A percentile compares a stretch with the other conserved stretches of the same genome.
Evolutionary conservation across 1,284 basidiomycete species (phyloP).

Genomic region (Puccinia horiana): DNA sequence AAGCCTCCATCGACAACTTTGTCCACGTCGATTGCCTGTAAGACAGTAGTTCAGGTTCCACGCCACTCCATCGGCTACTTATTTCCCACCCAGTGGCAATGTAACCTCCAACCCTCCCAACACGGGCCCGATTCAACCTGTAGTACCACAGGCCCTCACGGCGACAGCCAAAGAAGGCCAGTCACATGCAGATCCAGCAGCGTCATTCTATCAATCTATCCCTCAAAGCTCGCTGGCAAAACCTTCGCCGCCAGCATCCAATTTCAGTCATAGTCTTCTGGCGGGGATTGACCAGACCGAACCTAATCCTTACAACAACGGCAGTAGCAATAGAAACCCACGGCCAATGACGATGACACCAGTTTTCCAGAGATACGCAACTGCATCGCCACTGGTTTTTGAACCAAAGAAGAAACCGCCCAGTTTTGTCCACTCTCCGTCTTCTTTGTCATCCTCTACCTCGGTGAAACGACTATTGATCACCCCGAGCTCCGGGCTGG

Average conservation of each 20-base stretch:
- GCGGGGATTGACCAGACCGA: neutral
- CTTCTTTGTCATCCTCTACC: neutral
- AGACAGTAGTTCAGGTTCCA: neutral
- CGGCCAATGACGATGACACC: neutral
- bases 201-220: conserved; percentile 18
- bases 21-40: neutral
- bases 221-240: neutral
- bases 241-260: neutral
- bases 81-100: neutral
- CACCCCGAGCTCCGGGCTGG: neutral
- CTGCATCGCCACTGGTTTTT: conserved; percentile 26
- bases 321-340: conserved; percentile 1
- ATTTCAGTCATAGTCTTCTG: neutral
- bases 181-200: neutral
- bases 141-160: neutral
- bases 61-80: conserved; percentile 24
- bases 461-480: conserved; percentile 4
- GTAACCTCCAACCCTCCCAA: neutral
- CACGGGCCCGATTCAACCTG: conserved; percentile 21
- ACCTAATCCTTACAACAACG: neutral
- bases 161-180: neutral
- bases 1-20: neutral
- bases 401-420: conserved; percentile 39
- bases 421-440: conserved; percentile 33
- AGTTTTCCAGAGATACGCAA: conserved; percentile 30